A percentile compares a stretch with the other conserved stretches of the same genome.
Evolutionary conservation across 31 red algal genomes (phyloP).

Genomic region (Bonnemaisonia californica): DNA sequence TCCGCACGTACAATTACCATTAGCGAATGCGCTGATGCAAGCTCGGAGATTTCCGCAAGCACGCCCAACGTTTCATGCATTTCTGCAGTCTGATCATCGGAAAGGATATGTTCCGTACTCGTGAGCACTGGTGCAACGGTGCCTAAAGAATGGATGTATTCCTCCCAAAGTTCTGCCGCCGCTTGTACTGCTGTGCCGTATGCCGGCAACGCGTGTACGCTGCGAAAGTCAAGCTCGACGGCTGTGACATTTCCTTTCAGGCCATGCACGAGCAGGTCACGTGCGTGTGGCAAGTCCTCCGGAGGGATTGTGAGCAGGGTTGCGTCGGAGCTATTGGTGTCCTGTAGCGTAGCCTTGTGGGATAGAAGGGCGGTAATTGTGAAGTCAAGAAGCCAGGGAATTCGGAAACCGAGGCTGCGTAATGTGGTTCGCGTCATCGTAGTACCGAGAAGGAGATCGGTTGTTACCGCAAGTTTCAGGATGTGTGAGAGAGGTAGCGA

Average conservation of each 20-base stretch:
- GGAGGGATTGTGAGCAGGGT: not conserved
- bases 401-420: not conserved
- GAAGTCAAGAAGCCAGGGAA: not conserved
- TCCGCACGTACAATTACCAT: not conserved
- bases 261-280: not conserved
- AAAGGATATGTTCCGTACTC: not conserved
- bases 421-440: not conserved
- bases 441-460: not conserved
- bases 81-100: not conserved
- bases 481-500: not conserved
- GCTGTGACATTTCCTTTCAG: not conserved
- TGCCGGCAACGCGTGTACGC: not conserved
- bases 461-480: not conserved
- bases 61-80: not conserved
- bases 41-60: not conserved
- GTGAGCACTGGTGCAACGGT: not conserved
- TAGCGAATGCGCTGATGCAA: not conserved
- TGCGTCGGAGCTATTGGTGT: not conserved
- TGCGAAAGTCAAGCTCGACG: not conserved
- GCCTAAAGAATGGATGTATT: not conserved
- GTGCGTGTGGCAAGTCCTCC: not conserved
- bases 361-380: not conserved
- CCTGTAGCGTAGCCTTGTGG: not conserved
- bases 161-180: not conserved
- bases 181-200: not conserved